A percentile compares a stretch with the other conserved stretches of the same genome.
phyloP scores from a whole-genome alignment of 352 stramenopile genomes.

The Phytophthora agathidicida region DNA sequence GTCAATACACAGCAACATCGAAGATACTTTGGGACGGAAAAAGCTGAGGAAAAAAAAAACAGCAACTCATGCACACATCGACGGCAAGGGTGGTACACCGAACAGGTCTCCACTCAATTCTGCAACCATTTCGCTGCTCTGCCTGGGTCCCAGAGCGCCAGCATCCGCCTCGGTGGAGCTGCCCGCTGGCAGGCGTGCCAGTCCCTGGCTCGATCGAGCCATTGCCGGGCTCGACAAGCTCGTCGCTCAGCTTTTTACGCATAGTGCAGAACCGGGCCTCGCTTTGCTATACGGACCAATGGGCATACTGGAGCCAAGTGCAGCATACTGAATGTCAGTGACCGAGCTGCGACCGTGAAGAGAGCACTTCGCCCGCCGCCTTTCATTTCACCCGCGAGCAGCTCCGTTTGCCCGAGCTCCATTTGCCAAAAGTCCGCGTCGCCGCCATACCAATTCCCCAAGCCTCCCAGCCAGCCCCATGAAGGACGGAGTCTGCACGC shows the following conservation, averaged over 20 bases:
- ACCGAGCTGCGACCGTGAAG: conserved; percentile 9
- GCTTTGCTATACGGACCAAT: conserved; percentile 9
- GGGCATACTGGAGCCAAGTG: conserved; percentile 26
- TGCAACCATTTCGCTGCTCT: conserved; percentile 4
- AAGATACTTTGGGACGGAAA: conserved; percentile 20
- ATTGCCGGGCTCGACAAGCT: too few relatives aligned
- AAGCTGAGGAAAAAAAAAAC: conserved; percentile 5
- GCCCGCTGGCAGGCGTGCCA: conserved; percentile 12
- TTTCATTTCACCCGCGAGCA: conserved; percentile 37
- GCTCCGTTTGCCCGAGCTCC: conserved; percentile 10
- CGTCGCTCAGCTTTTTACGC: too few relatives aligned
- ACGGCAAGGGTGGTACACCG: neutral
- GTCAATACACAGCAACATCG: conserved; percentile 9
- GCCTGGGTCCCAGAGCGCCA: too few relatives aligned
- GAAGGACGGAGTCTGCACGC: conserved; percentile 49
- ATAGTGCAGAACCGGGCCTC: neutral
- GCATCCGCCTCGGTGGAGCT: conserved; percentile 2
- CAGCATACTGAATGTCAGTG: conserved; percentile 25
- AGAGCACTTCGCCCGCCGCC: conserved; percentile 22
- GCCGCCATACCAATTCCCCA: neutral
- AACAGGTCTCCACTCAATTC: too few relatives aligned
- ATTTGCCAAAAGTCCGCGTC: conserved; percentile 30
- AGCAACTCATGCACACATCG: too few relatives aligned
- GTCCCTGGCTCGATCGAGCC: too few relatives aligned
- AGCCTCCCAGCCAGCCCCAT: conserved; percentile 23